phyloP scores from a whole-genome alignment of 1,284 basidiomycete species.

The Paramarasmius palmivorus region DNA sequence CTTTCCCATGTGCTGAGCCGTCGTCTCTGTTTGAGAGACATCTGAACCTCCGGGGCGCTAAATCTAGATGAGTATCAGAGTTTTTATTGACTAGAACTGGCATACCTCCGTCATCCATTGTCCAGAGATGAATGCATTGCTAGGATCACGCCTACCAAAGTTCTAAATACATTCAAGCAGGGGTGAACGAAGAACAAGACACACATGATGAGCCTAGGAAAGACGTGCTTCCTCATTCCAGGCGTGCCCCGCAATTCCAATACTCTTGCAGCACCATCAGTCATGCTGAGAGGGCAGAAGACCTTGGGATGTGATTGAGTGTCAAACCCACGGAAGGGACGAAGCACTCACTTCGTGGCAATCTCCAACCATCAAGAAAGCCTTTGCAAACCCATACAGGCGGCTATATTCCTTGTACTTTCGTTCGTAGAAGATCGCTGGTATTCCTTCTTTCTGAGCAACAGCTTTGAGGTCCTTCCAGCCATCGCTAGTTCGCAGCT shows the following conservation, averaged over 20 bases:
- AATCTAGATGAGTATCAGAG: conserved; percentile 4
- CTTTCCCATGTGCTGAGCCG: conserved; percentile 41
- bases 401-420: conserved; percentile 58
- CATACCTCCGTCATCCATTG: conserved; percentile 84
- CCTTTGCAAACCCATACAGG: conserved; percentile 64
- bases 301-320: conserved; percentile 38
- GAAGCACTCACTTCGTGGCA: conserved; percentile 51
- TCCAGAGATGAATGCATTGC: conserved; percentile 68
- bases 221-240: conserved; percentile 56
- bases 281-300: conserved; percentile 76
- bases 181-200: conserved; percentile 4
- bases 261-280: conserved; percentile 74
- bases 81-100: not conserved
- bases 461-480: conserved; percentile 73
- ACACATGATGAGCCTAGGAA: conserved; percentile 63
- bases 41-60: conserved; percentile 79
- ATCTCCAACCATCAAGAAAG: conserved; percentile 60
- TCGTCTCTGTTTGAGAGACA: conserved; percentile 75
- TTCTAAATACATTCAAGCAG: conserved; percentile 1
- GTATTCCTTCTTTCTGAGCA: conserved; percentile 68
- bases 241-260: conserved; percentile 66
- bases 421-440: conserved; percentile 64
- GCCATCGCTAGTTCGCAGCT: conserved; percentile 65
- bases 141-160: conserved; percentile 59
- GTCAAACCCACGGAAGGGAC: not conserved